These are phyloP conservation scores for Bathelium albidoporum DNA, from an alignment of 495 filamentous ascomycete genomes.

Conservation along the genomic window DNA sequence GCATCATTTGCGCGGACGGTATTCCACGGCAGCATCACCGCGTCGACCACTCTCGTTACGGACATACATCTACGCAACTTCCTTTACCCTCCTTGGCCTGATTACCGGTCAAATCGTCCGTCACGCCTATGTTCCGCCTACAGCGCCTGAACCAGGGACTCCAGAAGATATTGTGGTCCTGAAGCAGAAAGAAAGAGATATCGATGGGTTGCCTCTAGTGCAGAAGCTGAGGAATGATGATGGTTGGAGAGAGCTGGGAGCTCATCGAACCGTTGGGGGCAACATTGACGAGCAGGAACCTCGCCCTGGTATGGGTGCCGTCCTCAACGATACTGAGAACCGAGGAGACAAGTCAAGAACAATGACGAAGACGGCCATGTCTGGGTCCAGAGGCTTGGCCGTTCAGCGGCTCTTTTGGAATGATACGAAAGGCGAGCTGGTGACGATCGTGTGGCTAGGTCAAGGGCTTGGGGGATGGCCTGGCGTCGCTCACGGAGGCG, in stretches of 20 bases:
- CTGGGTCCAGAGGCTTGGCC: slow-evolving; percentile 24
- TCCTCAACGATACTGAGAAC: not conserved
- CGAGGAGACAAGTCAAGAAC: slow-evolving; percentile 5
- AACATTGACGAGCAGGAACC: slow-evolving; percentile 14
- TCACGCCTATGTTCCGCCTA: slow-evolving; percentile 19
- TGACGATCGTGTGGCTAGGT: slow-evolving; percentile 57
- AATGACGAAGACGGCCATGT: slow-evolving; percentile 11
- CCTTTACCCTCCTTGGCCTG: slow-evolving; percentile 6
- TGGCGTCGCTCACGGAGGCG: slow-evolving; percentile 66
- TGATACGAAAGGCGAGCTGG: slow-evolving; percentile 34
- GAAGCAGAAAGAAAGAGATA: slow-evolving; percentile 18
- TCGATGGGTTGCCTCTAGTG: slow-evolving; percentile 27
- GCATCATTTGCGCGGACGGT: not conserved
- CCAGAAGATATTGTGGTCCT: slow-evolving; percentile 23
- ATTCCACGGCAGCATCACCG: not conserved
- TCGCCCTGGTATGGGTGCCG: not conserved
- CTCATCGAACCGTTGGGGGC: slow-evolving; percentile 12
- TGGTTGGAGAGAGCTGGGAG: slow-evolving; percentile 2
- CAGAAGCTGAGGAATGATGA: slow-evolving; percentile 21
- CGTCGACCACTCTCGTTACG: not conserved
- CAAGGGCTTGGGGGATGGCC: slow-evolving; percentile 58
- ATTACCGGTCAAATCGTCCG: slow-evolving; percentile 10
- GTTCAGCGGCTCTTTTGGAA: slow-evolving; percentile 40
- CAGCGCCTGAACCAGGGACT: slow-evolving; percentile 21
- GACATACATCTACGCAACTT: not conserved